Evolutionary conservation across 2,329 filamentous ascomycete species (phyloP), one percentile per base, ranked within the genome.

Genomic region (Nemania serpens): DNA sequence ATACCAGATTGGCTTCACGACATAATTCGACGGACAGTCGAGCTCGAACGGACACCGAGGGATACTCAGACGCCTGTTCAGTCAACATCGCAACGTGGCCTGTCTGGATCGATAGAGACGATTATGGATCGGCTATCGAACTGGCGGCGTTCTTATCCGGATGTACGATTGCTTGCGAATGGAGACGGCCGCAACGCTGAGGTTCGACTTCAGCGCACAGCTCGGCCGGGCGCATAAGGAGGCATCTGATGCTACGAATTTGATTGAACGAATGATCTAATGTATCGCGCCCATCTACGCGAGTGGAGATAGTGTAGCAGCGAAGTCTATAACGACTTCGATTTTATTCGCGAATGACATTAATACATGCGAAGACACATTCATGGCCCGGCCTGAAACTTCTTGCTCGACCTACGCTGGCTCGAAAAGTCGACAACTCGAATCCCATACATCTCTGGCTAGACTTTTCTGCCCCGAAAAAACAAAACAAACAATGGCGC

Each of bases 1-100:
- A 81, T 88, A 12, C 85, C 85, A 15, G 81, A 83, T 45, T 80
- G 80, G 48, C 75, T 87, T 39, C 84, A 83, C 63, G 78, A 78
- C 50, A 76, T 84, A 64, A 78, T 87, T 39, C 78, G 82, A 25
- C 77, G 78, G 20, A 78, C 77, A 9, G 70, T 85, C 15, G 77
- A 78, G 42, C 71, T 71, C 9, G 79, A 81, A 61, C 46, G 64
- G 6, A 22, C 52, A 15, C 51, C 59, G 34, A 63, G 54, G 29
- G 58, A 55, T 25, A 37, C 57, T 5, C 55, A 58, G 46, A 15
- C 64, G 10, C 49, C 68, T 36, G 43, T 65, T 15, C 55, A 61
- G 11, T 57, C 58, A 13, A 53, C 67, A 9, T 50, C 61, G 9
- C 63, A 43, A 22, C 55, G 43, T 11, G 62, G 48, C 17, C 33